These are phyloP conservation scores for Pisolithus orientalis DNA, from an alignment of 768 basidiomycete genomes.

Conservation along the genomic window DNA sequence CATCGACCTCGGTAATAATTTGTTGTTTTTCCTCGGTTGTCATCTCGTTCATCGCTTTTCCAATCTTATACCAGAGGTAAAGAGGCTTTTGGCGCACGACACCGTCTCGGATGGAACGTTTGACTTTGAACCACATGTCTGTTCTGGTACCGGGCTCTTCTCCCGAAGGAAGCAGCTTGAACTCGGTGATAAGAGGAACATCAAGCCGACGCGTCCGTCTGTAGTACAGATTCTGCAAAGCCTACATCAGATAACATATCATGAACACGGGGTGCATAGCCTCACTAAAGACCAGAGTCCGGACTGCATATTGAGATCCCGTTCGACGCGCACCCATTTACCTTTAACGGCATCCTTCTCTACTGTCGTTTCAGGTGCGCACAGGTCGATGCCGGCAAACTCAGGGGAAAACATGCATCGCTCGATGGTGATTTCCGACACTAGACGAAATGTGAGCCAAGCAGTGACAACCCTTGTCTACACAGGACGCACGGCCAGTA, in stretches of 20 bases:
- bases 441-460: slow-evolving; percentile 28
- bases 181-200: slow-evolving; percentile 69
- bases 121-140: slow-evolving; percentile 59
- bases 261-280: slow-evolving; percentile 3
- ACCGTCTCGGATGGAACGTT: slow-evolving; percentile 60
- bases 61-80: slow-evolving; percentile 74
- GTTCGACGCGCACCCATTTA: slow-evolving; percentile 85
- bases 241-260: slow-evolving; percentile 1
- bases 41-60: slow-evolving; percentile 60
- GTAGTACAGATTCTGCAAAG: slow-evolving; percentile 61
- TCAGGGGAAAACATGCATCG: slow-evolving; percentile 62
- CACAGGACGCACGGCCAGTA: slow-evolving; percentile 19
- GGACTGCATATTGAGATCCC: slow-evolving; percentile 67
- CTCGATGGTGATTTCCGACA: slow-evolving; percentile 74
- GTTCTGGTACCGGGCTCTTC: slow-evolving; percentile 41
- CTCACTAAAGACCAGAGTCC: slow-evolving; percentile 59
- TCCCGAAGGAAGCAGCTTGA: slow-evolving; percentile 55
- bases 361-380: slow-evolving; percentile 59
- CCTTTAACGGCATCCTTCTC: slow-evolving; percentile 73
- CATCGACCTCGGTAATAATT: slow-evolving; percentile 87
- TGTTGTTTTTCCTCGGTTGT: slow-evolving; percentile 47
- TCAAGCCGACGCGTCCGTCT: slow-evolving; percentile 81
- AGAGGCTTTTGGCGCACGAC: slow-evolving; percentile 49
- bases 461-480: not conserved
- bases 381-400: slow-evolving; percentile 46